Percentiles rank a stretch among this genome's conserved stretches.
Evolutionary conservation across 202 grass and related monocot genomes (phyloP).

Genomic region (Eragrostis tef): DNA sequence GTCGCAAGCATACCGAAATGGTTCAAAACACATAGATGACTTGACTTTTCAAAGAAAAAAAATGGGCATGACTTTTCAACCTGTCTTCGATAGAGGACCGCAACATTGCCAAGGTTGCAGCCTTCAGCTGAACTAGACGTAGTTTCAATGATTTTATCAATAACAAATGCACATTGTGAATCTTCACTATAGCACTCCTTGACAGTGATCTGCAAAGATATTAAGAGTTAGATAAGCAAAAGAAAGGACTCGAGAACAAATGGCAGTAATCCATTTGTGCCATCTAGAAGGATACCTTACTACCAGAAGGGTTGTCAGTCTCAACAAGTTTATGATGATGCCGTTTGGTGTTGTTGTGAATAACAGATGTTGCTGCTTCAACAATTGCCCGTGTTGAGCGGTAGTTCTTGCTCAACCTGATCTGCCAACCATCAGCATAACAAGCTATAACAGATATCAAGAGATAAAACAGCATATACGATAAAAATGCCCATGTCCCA

Average conservation of each 20-base stretch:
- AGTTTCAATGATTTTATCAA: slow-evolving; percentile 95
- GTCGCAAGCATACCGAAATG: slow-evolving; percentile 37
- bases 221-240: slow-evolving; percentile 50
- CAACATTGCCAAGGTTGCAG: slow-evolving; percentile 68
- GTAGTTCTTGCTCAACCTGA: slow-evolving; percentile 94
- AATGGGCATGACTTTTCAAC: slow-evolving; percentile 49
- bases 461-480: slow-evolving; percentile 12
- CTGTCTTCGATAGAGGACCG: slow-evolving; percentile 90
- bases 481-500: background rate
- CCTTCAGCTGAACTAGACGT: slow-evolving; percentile 58
- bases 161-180: slow-evolving; percentile 91
- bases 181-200: slow-evolving; percentile 93
- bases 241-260: slow-evolving; percentile 28
- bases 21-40: background rate
- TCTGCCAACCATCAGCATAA: slow-evolving; percentile 51
- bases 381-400: slow-evolving; percentile 86
- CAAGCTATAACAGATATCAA: slow-evolving; percentile 38
- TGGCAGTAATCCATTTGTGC: background rate
- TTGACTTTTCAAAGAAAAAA: too few species aligned
- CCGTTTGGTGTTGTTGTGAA: slow-evolving; percentile 79
- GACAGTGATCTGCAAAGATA: slow-evolving; percentile 70
- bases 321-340: slow-evolving; percentile 70
- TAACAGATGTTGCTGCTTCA: slow-evolving; percentile 90
- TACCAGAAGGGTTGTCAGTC: slow-evolving; percentile 81
- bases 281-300: slow-evolving; percentile 67